Evolutionary conservation across 2,329 filamentous ascomycete genomes (phyloP), one percentile per base, ranked within the genome.

Genomic region (Trichophyton mentagrophytes): DNA sequence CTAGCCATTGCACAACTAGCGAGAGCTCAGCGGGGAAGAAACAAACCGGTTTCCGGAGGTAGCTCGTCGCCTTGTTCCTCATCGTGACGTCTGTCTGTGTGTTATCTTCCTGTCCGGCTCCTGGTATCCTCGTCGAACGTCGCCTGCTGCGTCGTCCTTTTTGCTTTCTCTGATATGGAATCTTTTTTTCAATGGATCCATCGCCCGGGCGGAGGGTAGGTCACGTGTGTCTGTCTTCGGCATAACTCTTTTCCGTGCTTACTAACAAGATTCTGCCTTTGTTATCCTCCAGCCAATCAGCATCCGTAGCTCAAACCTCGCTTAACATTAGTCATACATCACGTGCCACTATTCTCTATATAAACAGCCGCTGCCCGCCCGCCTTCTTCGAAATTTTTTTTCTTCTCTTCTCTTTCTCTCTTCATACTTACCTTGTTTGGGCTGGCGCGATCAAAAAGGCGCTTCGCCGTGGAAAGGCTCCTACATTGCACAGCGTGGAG

Each of bases 401-500:
- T 68, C 66, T 69, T 72, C 69, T 68, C 75, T 69, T 68, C 68
- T 67, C 69, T 70, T 68, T 67, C 74, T 69, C 73, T 77, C 75
- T 75, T 77, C 75, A 78, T 78, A 77, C 75, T 78, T 78, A 77
- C 74, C 76, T 78, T 77, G 76, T 77, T 73, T 75, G 72, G 72
- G 74, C 74, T 71, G 68, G 71, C 69, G 73, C 71, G 76, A 74
- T 78, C 76, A 78, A 67, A 65, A 76, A 75, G 70, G 71, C 71
- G 73, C 71, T 68, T 68, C 68, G 73, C 73, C 72, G 76, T 73
- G 69, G 69, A 72, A 71, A 71, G 73, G 77, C 75, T 74, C 77
- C 79, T 80, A 76, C 79, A 81, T 81, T 81, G 79, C 79, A 81
- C 79, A 80, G 67, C 78, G 78, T 74, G 78, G 79, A 68, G 77